phyloP scores from a whole-genome alignment of 2,329 filamentous ascomycete species.

The Sclerotinia trifoliorum region DNA sequence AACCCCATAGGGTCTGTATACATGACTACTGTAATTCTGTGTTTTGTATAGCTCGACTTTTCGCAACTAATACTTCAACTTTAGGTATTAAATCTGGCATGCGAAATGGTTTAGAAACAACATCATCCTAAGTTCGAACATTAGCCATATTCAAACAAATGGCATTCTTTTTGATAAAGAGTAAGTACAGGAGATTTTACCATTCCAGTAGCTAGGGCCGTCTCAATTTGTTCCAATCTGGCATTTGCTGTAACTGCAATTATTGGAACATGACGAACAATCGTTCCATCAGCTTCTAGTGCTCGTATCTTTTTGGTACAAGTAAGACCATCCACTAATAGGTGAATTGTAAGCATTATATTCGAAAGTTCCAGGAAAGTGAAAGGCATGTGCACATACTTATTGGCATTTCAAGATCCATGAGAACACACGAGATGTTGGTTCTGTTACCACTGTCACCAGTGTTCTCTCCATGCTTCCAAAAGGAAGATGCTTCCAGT shows the following conservation, averaged over 20 bases:
- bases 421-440: constrained; percentile 64
- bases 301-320: constrained; percentile 69
- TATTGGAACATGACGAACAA: constrained; percentile 68
- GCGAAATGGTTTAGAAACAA: constrained; percentile 79
- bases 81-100: constrained; percentile 68
- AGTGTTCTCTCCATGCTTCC: constrained; percentile 38
- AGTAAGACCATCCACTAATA: constrained; percentile 67
- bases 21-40: neutral
- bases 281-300: constrained; percentile 60
- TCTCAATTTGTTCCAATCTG: constrained; percentile 69
- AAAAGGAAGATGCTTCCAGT: constrained; percentile 55
- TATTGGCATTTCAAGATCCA: constrained; percentile 81
- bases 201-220: constrained; percentile 70
- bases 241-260: constrained; percentile 84
- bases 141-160: constrained; percentile 26
- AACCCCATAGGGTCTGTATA: too few relatives aligned
- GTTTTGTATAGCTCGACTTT: neutral
- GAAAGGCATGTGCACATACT: constrained; percentile 52
- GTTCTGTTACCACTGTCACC: constrained; percentile 45
- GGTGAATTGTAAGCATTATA: neutral
- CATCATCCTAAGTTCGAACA: constrained; percentile 56
- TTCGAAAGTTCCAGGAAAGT: constrained; percentile 55
- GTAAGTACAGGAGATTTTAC: constrained; percentile 45
- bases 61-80: constrained; percentile 52
- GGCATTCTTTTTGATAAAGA: neutral